Percentiles rank a stretch among this genome's conserved stretches.
These are phyloP conservation scores for Drosera spatulata DNA, from an alignment of 179 eudicot species.

Conservation along the genomic window DNA sequence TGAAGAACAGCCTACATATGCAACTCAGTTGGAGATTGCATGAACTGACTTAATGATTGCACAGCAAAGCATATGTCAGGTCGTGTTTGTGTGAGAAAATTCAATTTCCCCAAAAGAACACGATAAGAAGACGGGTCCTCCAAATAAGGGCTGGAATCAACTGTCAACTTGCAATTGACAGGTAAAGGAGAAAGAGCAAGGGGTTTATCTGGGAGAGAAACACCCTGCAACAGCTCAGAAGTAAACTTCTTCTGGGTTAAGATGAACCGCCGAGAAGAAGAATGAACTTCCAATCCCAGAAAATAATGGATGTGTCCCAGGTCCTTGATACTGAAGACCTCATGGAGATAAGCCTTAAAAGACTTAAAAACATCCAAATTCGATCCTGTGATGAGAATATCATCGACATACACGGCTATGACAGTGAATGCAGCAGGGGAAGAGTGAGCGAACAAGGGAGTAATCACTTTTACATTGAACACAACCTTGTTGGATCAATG, in stretches of 20 bases:
- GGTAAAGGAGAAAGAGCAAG: no score
- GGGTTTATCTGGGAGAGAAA: background rate
- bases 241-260: background rate
- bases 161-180: background rate
- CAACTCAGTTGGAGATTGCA: background rate
- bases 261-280: background rate
- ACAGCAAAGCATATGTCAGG: background rate
- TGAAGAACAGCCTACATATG: background rate
- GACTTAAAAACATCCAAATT: no score
- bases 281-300: background rate
- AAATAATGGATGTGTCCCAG: background rate
- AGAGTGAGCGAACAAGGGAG: no score
- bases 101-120: background rate
- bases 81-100: background rate
- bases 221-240: background rate
- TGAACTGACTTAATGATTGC: background rate
- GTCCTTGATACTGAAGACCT: background rate
- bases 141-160: background rate
- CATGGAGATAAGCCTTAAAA: no score
- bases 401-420: background rate
- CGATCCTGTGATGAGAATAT: background rate
- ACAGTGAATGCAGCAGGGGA: background rate
- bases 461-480: no score
- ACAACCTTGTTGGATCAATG: no score
- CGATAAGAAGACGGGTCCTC: background rate